Conservation (phyloP, 768 basidiomycete species). For the Hydnomerulius pinastri region DNA sequence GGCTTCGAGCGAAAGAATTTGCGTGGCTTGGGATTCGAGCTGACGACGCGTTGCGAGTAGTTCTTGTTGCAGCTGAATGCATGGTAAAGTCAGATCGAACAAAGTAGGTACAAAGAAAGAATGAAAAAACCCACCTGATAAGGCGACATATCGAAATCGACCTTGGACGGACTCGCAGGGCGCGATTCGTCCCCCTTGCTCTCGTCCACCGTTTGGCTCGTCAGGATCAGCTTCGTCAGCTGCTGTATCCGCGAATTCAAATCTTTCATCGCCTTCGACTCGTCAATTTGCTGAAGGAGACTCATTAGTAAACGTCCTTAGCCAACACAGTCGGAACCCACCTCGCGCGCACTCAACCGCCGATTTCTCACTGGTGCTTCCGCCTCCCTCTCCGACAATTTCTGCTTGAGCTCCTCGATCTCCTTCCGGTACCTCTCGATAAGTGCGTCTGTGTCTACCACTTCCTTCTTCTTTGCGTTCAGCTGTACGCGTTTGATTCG, state of each 20-base stretch:
- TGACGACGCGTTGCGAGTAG: slow-evolving; percentile 76
- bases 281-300: slow-evolving; percentile 68
- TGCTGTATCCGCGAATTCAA: slow-evolving; percentile 79
- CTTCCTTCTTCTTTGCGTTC: slow-evolving; percentile 89
- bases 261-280: slow-evolving; percentile 83
- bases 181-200: slow-evolving; percentile 67
- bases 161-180: slow-evolving; percentile 80
- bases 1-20: slow-evolving; percentile 82
- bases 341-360: slow-evolving; percentile 49
- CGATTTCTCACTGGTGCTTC: slow-evolving; percentile 52
- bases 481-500: slow-evolving; percentile 88
- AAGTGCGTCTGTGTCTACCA: slow-evolving; percentile 90
- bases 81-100: neutral
- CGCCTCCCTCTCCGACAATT: slow-evolving; percentile 69
- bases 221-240: slow-evolving; percentile 81
- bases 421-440: slow-evolving; percentile 94
- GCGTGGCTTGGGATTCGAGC: slow-evolving; percentile 76
- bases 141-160: slow-evolving; percentile 88
- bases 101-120: neutral
- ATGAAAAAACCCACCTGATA: slow-evolving; percentile 60
- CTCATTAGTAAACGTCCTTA: neutral
- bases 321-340: no score
- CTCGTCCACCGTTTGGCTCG: slow-evolving; percentile 81
- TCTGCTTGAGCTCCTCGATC: slow-evolving; percentile 83
- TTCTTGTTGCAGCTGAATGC: slow-evolving; percentile 77